Conservation (phyloP, 768 basidiomycete genomes). For the Tricholoma hemisulphureum region DNA sequence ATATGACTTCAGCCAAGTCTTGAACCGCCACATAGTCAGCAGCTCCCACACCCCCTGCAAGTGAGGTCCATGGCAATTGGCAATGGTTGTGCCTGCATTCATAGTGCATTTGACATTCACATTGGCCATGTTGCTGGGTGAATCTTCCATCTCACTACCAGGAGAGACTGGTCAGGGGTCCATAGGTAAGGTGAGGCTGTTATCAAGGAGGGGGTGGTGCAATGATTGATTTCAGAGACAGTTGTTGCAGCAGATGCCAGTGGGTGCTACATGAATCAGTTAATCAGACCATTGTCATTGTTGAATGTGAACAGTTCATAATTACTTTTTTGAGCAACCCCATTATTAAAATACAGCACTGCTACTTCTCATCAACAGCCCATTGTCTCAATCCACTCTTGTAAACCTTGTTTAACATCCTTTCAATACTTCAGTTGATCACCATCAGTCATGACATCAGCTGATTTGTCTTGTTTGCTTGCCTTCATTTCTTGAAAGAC, state of each 20-base stretch:
- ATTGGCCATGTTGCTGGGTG: background rate
- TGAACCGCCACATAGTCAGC: background rate
- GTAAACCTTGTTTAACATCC: conserved; percentile 20
- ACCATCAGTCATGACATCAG: background rate
- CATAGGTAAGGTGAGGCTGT: no score
- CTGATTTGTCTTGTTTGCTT: no score
- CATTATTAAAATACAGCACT: conserved; percentile 26
- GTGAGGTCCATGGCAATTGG: background rate
- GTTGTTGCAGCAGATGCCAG: background rate
- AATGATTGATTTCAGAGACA: no score
- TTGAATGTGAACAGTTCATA: background rate
- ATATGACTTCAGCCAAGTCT: background rate
- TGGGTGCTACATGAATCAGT: background rate
- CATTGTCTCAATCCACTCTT: conserved; percentile 21
- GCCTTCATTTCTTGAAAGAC: conserved; percentile 11
- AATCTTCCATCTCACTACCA: background rate
- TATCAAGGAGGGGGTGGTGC: no score
- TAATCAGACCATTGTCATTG: no score
- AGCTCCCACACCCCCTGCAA: background rate
- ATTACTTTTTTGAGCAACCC: conserved; percentile 10
- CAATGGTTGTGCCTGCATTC: background rate
- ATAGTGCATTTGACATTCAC: background rate
- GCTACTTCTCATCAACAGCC: conserved; percentile 22
- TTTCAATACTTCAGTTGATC: conserved; percentile 8
- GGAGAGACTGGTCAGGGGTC: background rate